Evolutionary conservation across 148 eudicot genomes (phyloP), one percentile per base, ranked within the genome.

Genomic region (Mesembryanthemum crystallinum): DNA sequence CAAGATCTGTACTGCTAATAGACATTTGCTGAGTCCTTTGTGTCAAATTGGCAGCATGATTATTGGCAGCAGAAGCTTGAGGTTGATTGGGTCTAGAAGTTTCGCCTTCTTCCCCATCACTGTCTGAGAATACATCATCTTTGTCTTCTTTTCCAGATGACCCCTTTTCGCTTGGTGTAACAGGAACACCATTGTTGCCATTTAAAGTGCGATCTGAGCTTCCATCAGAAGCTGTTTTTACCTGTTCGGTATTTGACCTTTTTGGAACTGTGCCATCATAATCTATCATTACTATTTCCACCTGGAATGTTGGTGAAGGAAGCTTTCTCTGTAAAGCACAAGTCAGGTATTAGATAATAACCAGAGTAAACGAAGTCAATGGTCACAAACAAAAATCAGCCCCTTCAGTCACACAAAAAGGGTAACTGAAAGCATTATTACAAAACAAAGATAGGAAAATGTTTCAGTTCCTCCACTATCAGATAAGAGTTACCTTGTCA

Each of bases 71-170:
- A 54, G 82, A 73, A 64, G 74, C 71, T 76, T 39, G 81, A 78
- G 82, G 59, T 33, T 63, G 78, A 25, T 68, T 84, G 24, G 51
- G 73, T 67, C 78, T 82, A 7, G 87, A 79, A 68, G 94, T 39
- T 24, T 59, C 80, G 11, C 72, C 72, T 89, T 90, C 95, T 81
- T 91, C 97, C 71, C 89, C 97, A 54, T 94, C 95, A 73, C 97
- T 87, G 67, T 94, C 98, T 5, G 98, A 87, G 80, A 94, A 94
- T 28, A 91, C 91, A 78, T 94, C 90, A 55, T 94, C 98, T 25
- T 81, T 83, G 67, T 83, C 88, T 71, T 85, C 86, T 57, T 82
- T 87, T 52, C 55, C 45, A 12, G 91, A 79, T 35, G 76, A 71
- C 58, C 72, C 74, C 52, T 27, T n/a, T 84, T 81, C 65, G 79